Base-by-base conservation (phyloP, 495 filamentous ascomycete species). In the Glarea lozoyensis region DNA sequence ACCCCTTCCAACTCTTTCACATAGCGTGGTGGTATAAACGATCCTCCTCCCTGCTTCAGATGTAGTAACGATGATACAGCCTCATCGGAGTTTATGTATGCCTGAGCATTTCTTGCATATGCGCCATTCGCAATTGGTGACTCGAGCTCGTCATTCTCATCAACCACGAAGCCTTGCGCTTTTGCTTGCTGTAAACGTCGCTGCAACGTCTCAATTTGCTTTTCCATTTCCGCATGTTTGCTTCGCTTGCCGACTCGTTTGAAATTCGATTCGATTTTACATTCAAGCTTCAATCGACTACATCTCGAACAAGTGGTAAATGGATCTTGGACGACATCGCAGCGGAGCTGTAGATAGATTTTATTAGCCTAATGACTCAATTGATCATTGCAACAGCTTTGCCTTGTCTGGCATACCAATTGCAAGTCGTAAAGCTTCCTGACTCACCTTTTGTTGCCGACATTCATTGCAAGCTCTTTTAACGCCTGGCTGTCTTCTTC, bases 391-490 rank as follows among this genome's bases (percentile, higher is more conserved):
- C 38, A 41, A 45, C 9, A 16, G 7, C 20, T 29, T 17, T 12
- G 49, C 10, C 25, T 51, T 19, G 43, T n/a, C n/a, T n/a, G n/a
- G n/a, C 29, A 6, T 24, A 22, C 37, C 25, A 42, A n/a, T 35
- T 21, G 33, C 31, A 30, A 35, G 23, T 43, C 27, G 30, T 3
- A 7, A 20, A 37, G 18, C 21, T 43, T 12, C 30, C 25, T 54
- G 59, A 65, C 65, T 65, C 54, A 89, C 86, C 74, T 96, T 95
- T 63, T 95, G 88, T 62, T 96, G 89, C 29, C 88, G 77, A 61
- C 89, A 96, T 59, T 96, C 86, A 64, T 96, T 94, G 60, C 88
- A 94, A 12, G 88, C 88, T 45, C 87, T 76, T 63, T 93, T 94
- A 34, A 88, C 81, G 10, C 78, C 77, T 10, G 83, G 84, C 43